phyloP scores from a whole-genome alignment of 2,329 filamentous ascomycete species.

The Ceratocystis eucalypticola region DNA sequence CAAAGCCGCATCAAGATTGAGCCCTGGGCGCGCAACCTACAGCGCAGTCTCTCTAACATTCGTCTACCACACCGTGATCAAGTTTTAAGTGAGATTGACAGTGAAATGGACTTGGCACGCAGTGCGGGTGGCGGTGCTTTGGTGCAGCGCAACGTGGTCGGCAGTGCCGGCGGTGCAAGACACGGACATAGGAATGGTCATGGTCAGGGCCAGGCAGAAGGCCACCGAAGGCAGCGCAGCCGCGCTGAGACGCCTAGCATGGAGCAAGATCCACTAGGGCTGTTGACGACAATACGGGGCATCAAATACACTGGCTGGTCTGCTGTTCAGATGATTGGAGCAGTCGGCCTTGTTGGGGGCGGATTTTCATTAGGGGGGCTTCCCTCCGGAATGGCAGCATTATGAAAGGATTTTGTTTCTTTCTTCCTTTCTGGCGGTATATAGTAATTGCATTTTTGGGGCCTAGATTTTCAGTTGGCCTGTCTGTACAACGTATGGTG shows the following conservation, averaged over 20 bases:
- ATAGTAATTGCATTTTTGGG: background rate
- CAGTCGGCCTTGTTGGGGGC: slow-evolving; percentile 13
- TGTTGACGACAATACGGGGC: slow-evolving; percentile 11
- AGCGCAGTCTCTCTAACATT: slow-evolving; percentile 61
- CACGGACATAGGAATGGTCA: background rate
- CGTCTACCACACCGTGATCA: slow-evolving; percentile 51
- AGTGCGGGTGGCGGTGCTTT: slow-evolving; percentile 53
- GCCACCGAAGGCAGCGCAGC: background rate
- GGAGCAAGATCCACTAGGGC: slow-evolving; percentile 17
- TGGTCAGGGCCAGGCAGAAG: background rate
- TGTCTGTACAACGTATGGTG: no score
- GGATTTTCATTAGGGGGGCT: slow-evolving; percentile 14
- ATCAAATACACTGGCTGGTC: slow-evolving; percentile 17
- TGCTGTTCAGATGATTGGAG: slow-evolving; percentile 17
- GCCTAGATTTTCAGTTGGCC: no score
- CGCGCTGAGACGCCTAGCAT: slow-evolving; percentile 1
- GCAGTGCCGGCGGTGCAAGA: background rate
- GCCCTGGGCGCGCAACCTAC: slow-evolving; percentile 71
- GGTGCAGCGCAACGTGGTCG: slow-evolving; percentile 31
- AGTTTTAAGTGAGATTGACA: slow-evolving; percentile 52
- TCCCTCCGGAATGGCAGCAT: background rate
- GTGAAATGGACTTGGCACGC: slow-evolving; percentile 49
- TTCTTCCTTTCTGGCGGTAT: background rate
- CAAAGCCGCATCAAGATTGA: slow-evolving; percentile 48
- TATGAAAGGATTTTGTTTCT: background rate